phyloP scores from a whole-genome alignment of 139 green algal genomes.

The Chlorella sp. region DNA sequence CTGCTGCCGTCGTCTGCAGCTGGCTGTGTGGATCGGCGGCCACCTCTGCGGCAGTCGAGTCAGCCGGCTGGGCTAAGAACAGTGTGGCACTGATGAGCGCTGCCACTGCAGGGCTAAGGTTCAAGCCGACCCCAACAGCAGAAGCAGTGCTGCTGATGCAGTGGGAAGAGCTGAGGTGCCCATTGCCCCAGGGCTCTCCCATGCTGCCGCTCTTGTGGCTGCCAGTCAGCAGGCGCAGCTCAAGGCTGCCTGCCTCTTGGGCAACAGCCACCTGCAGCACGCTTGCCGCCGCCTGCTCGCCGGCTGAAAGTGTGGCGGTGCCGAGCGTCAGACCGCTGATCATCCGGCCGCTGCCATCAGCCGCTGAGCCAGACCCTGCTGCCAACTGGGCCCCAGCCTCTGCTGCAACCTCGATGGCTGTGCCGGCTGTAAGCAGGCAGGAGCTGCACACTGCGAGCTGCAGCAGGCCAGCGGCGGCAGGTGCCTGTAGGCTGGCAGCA shows the following conservation, averaged over 20 bases:
- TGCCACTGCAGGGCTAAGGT: not conserved
- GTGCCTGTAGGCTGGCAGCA: not conserved
- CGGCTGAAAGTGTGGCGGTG: not conserved
- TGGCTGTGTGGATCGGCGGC: not conserved
- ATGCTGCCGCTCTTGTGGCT: not conserved
- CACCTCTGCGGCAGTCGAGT: not conserved
- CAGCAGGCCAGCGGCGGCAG: not conserved
- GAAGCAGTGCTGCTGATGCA: not conserved
- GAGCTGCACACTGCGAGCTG: not conserved
- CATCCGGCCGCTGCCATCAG: not conserved
- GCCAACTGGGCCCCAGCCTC: slow-evolving; percentile 20
- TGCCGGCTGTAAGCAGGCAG: slow-evolving; percentile 15
- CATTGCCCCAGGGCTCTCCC: not conserved
- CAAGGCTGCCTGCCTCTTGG: not conserved
- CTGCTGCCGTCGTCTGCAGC: slow-evolving; percentile 7
- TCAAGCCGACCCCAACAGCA: not conserved
- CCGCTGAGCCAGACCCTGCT: not conserved
- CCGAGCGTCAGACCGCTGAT: not conserved
- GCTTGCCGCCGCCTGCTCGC: not conserved
- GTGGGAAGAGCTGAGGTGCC: not conserved
- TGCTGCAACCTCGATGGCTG: slow-evolving; percentile 27
- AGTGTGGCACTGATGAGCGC: too few species aligned
- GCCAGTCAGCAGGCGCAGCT: not conserved
- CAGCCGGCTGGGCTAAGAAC: not conserved
- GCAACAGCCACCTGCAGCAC: slow-evolving; percentile 19